Conservation (phyloP, 805 yeast species). For the Candida saitoana region DNA sequence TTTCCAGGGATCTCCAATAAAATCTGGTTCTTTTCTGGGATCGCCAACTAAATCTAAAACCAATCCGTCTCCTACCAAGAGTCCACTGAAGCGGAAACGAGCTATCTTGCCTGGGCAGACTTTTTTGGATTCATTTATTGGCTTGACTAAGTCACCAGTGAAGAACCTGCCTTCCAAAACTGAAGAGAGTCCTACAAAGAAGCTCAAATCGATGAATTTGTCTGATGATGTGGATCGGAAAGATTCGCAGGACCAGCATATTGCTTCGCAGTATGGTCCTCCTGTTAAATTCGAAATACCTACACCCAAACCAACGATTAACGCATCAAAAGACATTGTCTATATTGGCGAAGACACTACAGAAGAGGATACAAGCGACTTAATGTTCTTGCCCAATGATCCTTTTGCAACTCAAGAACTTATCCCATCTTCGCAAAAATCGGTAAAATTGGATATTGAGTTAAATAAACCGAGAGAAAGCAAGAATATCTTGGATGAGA, state of each 20-base stretch:
- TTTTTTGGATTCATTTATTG: slow-evolving; percentile 1
- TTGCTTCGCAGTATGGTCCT: background rate
- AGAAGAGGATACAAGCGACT: background rate
- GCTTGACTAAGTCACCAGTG: background rate
- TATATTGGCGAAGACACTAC: background rate
- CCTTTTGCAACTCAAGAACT: background rate
- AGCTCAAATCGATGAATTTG: background rate
- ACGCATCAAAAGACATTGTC: background rate
- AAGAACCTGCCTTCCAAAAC: background rate
- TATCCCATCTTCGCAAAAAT: background rate
- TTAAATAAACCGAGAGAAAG: background rate
- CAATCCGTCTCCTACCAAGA: background rate
- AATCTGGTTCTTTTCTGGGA: background rate
- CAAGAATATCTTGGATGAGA: background rate
- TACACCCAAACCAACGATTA: background rate
- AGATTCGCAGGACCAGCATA: background rate
- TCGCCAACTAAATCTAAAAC: background rate
- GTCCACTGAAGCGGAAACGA: background rate
- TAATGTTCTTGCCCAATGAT: background rate
- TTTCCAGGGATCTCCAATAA: background rate
- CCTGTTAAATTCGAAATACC: background rate
- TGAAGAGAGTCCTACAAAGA: slow-evolving; percentile 3
- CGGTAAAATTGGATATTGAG: too few species aligned
- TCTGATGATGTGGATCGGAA: background rate
- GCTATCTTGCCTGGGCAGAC: slow-evolving; percentile 3